phyloP scores from a whole-genome alignment of 169 alveolate genomes.

The Plasmodium adleri region DNA sequence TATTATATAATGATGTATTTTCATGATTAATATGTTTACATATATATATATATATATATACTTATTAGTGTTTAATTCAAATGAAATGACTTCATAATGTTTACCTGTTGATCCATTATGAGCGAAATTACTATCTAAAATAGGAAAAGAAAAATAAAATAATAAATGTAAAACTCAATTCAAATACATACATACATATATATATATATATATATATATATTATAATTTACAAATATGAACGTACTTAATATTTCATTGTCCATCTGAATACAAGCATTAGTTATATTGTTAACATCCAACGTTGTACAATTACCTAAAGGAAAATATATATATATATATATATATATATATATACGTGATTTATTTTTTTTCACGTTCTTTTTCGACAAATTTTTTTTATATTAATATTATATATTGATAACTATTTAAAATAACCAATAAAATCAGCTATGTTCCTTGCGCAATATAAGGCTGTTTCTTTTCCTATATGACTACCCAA shows the following conservation, averaged over 20 bases:
- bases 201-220: background rate
- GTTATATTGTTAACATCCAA: constrained; percentile 41
- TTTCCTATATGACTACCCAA: constrained; percentile 61
- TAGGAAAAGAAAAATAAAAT: background rate
- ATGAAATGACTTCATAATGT: background rate
- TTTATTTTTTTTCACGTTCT: background rate
- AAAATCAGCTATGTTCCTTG: constrained; percentile 67
- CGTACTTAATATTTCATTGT: constrained; percentile 62
- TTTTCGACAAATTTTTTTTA: background rate
- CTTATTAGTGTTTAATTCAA: background rate
- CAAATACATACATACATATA: constrained; percentile 7
- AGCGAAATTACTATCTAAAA: constrained; percentile 59
- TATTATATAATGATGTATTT: background rate
- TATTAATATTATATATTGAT: background rate
- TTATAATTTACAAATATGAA: background rate
- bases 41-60: too few species aligned
- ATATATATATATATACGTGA: background rate
- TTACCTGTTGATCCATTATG: constrained; percentile 72
- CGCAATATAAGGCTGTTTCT: constrained; percentile 74
- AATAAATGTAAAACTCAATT: background rate
- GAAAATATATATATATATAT: background rate
- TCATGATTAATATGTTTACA: too few species aligned
- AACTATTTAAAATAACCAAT: constrained; percentile 28
- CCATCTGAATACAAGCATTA: constrained; percentile 70
- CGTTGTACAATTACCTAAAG: constrained; percentile 48